Conservation (phyloP, 1,139 yeast species). For the Schwanniomyces etchellsii region DNA sequence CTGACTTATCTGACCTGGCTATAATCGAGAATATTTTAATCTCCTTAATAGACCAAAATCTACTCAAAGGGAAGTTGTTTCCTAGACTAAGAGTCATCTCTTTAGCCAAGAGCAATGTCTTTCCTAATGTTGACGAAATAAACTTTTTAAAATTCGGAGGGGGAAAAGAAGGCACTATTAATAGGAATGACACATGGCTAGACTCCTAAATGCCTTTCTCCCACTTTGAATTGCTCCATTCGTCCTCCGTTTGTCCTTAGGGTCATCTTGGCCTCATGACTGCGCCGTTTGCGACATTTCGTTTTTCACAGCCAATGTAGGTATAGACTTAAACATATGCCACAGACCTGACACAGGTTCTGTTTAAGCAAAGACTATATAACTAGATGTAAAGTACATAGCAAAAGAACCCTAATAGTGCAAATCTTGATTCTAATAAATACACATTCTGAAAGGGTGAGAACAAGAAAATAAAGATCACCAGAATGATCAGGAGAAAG, state of each 20-base stretch:
- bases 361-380: too few relatives aligned
- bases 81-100: constrained; percentile 40
- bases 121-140: constrained; percentile 39
- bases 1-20: constrained; percentile 17
- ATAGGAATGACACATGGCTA: constrained; percentile 13
- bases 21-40: constrained; percentile 45
- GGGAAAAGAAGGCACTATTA: constrained; percentile 10
- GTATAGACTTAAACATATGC: too few relatives aligned
- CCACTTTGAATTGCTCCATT: constrained; percentile 1
- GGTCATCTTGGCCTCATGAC: not conserved
- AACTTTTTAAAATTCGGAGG: constrained; percentile 22
- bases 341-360: too few relatives aligned
- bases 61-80: constrained; percentile 48
- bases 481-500: too few relatives aligned
- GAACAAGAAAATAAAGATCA: too few relatives aligned
- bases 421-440: too few relatives aligned
- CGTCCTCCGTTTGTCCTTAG: not conserved
- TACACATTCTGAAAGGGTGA: too few relatives aligned
- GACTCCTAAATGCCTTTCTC: constrained; percentile 2
- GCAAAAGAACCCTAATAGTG: too few relatives aligned
- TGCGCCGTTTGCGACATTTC: not conserved
- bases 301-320: not conserved
- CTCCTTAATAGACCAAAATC: constrained; percentile 46
- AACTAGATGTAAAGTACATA: too few relatives aligned
- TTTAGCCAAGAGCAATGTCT: constrained; percentile 44